Evolutionary conservation across 2,329 filamentous ascomycete species (phyloP), one percentile per base, ranked within the genome.

Genomic region (Stagonosporopsis chrysanthemi): DNA sequence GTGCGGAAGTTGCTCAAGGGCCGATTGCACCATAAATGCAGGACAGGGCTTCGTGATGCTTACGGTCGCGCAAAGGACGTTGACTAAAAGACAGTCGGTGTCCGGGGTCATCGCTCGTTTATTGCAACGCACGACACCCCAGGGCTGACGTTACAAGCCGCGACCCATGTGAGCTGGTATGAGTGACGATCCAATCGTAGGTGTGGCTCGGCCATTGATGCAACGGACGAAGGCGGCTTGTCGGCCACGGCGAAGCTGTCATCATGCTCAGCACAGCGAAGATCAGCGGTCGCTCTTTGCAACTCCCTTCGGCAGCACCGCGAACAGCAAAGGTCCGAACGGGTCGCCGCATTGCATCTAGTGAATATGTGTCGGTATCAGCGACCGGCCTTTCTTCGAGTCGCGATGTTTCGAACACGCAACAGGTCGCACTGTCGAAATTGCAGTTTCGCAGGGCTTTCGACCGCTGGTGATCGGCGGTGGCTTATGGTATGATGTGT

Each of bases 211-310:
- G 48, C 38, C 24, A 31, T 44, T 29, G 35, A 22, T 47, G 38
- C 24, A 52, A 62, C 61, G 31, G 4, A 33, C 31, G 46, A 63
- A 45, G 49, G 55, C 49, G 61, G 55, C 45, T 44, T 57, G 58
- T 52, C 47, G 56, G 60, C 39, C 58, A 60, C 39, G 59, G 57
- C 62, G 58, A 61, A 56, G 59, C 56, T 63, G 51, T 63, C 52
- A 46, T 48, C 26, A 22, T 61, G 64, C 61, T 65, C 55, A 60
- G 58, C 49, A 56, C 58, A 62, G 60, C 46, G 52, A 62, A 53
- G 57, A 61, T 61, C 62, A 54, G 44, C 45, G 26, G 19, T 29
- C 17, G 26, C 29, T 14, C 29, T 11, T 43, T 38, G 43, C 29
- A 29, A 28, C 46, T 47, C 36, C 43, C 48, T 48, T 48, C 15